These are phyloP conservation scores for Cercospora janseana DNA, from an alignment of 2,329 filamentous ascomycete species.

Conservation along the genomic window DNA sequence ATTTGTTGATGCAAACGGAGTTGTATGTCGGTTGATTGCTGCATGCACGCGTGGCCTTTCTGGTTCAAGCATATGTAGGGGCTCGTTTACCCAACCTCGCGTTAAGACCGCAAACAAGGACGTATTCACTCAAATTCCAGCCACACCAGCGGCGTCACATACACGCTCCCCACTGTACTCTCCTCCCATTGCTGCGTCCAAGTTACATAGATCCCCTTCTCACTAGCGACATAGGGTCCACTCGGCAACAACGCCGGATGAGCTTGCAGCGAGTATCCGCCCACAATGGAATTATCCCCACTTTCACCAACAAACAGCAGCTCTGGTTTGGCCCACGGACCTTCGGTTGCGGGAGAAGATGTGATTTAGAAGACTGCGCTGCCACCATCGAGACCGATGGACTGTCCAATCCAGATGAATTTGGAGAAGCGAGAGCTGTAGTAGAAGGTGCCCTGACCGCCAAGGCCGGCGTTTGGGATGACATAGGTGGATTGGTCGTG, in stretches of 20 bases:
- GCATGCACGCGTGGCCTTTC: too few relatives aligned
- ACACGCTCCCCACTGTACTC: constrained; percentile 11
- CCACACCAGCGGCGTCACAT: constrained; percentile 27
- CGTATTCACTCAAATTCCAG: constrained; percentile 22
- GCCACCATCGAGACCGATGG: constrained; percentile 9
- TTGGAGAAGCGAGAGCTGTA: constrained; percentile 30
- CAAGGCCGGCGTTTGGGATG: constrained; percentile 31
- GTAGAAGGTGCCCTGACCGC: constrained; percentile 35
- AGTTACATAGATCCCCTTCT: constrained; percentile 24
- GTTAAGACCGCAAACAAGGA: too few relatives aligned
- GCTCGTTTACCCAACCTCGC: too few relatives aligned
- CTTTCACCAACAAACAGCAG: constrained; percentile 23
- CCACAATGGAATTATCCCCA: constrained; percentile 20
- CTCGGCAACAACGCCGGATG: constrained; percentile 24
- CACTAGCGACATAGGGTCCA: constrained; percentile 16
- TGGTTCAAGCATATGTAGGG: too few relatives aligned
- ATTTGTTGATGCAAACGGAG: too few relatives aligned
- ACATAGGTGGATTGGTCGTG: constrained; percentile 8
- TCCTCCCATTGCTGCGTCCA: constrained; percentile 27
- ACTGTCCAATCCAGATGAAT: constrained; percentile 36
- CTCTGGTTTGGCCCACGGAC: constrained; percentile 33
- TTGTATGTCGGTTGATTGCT: too few relatives aligned
- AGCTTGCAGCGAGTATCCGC: constrained; percentile 26
- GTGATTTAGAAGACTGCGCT: constrained; percentile 31
- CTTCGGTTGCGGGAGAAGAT: constrained; percentile 34